Percentiles rank a stretch among this genome's conserved stretches.
phyloP scores from a whole-genome alignment of 1,284 basidiomycete genomes.

The Quambalaria eucalypti region DNA sequence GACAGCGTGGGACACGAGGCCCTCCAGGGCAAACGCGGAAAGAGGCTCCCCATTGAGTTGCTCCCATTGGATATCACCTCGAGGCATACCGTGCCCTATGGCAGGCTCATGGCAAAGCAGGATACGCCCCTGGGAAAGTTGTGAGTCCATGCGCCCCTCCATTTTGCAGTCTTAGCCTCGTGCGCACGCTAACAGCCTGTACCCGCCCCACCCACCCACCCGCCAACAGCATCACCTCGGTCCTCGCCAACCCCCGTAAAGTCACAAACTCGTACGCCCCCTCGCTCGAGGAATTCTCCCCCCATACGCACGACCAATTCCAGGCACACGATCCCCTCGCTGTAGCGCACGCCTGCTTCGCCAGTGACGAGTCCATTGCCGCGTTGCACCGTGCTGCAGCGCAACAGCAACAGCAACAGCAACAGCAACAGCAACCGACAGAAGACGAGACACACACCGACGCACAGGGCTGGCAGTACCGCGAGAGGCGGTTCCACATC shows the following conservation, averaged over 20 bases:
- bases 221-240: slow-evolving; percentile 25
- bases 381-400: not conserved
- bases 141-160: slow-evolving; percentile 1
- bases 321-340: slow-evolving; percentile 41
- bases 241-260: slow-evolving; percentile 31
- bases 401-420: not conserved
- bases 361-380: slow-evolving; percentile 1
- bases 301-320: slow-evolving; percentile 31
- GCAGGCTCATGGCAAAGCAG: slow-evolving; percentile 19
- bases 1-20: slow-evolving; percentile 13
- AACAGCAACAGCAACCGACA: not conserved
- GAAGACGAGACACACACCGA: not conserved
- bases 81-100: slow-evolving; percentile 33
- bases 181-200: too few relatives aligned
- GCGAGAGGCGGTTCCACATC: slow-evolving; percentile 23
- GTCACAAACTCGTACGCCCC: slow-evolving; percentile 36
- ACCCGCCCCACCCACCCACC: too few relatives aligned
- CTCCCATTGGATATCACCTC: slow-evolving; percentile 39
- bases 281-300: slow-evolving; percentile 23
- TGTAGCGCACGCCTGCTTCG: slow-evolving; percentile 36
- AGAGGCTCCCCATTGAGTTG: slow-evolving; percentile 25
- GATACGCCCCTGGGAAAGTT: slow-evolving; percentile 9
- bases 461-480: slow-evolving; percentile 16
- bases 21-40: slow-evolving; percentile 5
- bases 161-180: too few relatives aligned